Conservation (phyloP, 2,329 filamentous ascomycete species). For the Elsinoe fawcettii region DNA sequence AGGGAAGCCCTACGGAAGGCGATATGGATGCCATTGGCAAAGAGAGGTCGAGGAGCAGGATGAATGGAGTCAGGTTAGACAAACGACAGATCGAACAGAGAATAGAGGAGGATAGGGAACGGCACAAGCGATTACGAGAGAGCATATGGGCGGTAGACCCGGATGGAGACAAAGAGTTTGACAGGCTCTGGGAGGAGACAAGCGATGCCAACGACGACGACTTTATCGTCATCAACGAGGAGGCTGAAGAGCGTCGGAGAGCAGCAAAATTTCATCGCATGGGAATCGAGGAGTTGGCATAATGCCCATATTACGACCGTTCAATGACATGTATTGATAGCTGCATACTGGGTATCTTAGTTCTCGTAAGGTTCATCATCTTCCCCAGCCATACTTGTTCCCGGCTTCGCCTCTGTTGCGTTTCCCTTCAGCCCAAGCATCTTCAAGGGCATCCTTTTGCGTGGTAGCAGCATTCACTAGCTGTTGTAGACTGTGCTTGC, state of each 20-base stretch:
- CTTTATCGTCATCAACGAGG: slow-evolving; percentile 66
- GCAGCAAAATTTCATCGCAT: slow-evolving; percentile 36
- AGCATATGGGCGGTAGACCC: slow-evolving; percentile 76
- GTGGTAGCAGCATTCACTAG: slow-evolving; percentile 74
- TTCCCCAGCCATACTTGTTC: slow-evolving; percentile 71
- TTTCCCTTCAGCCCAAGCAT: slow-evolving; percentile 77
- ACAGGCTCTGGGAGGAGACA: slow-evolving; percentile 76
- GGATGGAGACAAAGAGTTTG: slow-evolving; percentile 60
- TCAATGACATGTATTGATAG: slow-evolving; percentile 7
- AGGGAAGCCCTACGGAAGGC: slow-evolving; percentile 23
- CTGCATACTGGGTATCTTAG: slow-evolving; percentile 9
- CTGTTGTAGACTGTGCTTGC: slow-evolving; percentile 84
- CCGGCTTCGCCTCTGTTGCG: slow-evolving; percentile 75
- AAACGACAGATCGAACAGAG: slow-evolving; percentile 89
- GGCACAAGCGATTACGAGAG: slow-evolving; percentile 86
- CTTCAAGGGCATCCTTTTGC: slow-evolving; percentile 81
- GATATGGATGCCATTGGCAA: slow-evolving; percentile 22
- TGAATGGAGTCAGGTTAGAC: slow-evolving; percentile 48
- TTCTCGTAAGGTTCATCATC: slow-evolving; percentile 3
- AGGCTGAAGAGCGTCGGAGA: slow-evolving; percentile 49
- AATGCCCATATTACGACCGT: slow-evolving; percentile 9
- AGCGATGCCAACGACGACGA: slow-evolving; percentile 87
- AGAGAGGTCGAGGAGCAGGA: not conserved
- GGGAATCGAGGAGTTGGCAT: slow-evolving; percentile 13
- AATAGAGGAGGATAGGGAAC: slow-evolving; percentile 91